These are phyloP conservation scores for Draba incana DNA, from an alignment of 345 rosid genomes.

Conservation along the genomic window DNA sequence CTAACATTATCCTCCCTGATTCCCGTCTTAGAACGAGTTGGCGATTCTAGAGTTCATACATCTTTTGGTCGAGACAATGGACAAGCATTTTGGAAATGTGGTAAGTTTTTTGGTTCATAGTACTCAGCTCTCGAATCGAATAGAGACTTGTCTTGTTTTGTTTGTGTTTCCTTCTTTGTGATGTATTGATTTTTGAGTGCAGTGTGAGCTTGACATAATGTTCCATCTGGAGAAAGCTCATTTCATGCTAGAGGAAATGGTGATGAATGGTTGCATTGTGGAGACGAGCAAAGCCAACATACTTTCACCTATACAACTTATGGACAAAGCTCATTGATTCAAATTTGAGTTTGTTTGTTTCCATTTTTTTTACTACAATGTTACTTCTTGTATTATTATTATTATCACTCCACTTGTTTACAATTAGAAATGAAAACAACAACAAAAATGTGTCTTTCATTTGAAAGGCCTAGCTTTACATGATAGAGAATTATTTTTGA, in stretches of 20 bases:
- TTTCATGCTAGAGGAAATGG: slow-evolving; percentile 99
- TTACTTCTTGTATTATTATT: slow-evolving; percentile 14
- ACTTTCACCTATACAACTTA: slow-evolving; percentile 75
- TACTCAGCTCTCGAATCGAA: neutral
- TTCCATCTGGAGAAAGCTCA: slow-evolving; percentile 98
- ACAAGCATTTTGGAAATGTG: slow-evolving; percentile 97
- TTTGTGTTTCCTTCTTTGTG: slow-evolving; percentile 6
- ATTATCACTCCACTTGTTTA: neutral
- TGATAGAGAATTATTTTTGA: neutral
- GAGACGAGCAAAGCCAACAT: slow-evolving; percentile 95
- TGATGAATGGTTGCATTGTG: slow-evolving; percentile 90
- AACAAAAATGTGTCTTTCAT: neutral
- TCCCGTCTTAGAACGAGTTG: slow-evolving; percentile 68
- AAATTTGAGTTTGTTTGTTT: neutral
- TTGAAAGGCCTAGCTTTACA: neutral
- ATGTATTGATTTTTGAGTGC: slow-evolving; percentile 18
- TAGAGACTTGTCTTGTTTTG: neutral
- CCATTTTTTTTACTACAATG: slow-evolving; percentile 3
- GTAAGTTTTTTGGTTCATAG: slow-evolving; percentile 46
- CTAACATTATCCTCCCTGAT: neutral
- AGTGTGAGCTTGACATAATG: slow-evolving; percentile 99
- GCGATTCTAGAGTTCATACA: slow-evolving; percentile 96
- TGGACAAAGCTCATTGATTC: slow-evolving; percentile 73
- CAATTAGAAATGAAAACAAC: neutral
- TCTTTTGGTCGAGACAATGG: slow-evolving; percentile 96